Evolutionary conservation across 2,329 filamentous ascomycete species (phyloP), one percentile per base, ranked within the genome.

Genomic region (Penicillium hordei): DNA sequence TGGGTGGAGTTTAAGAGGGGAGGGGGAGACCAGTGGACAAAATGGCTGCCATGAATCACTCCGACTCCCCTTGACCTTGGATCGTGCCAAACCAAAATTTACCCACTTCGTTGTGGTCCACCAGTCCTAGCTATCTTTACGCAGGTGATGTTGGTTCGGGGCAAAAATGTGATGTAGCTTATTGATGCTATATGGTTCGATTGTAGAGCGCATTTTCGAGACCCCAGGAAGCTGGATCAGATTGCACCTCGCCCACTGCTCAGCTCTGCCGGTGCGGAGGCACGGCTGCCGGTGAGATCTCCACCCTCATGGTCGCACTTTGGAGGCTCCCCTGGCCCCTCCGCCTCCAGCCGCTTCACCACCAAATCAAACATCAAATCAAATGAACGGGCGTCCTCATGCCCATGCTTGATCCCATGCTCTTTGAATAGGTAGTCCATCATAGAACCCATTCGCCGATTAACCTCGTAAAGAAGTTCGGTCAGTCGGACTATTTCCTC

Each of bases 331-430:
- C 33, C 45, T 3, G 45, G 9, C 46, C 29, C 33, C 45, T 38
- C 33, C 31, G 33, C 45, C 33, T 48, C 45, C 45, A 48, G 31
- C 45, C 33, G 31, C 31, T 48, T 36, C 31, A 48, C 21, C 33
- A 48, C 45, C 45, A 48, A 48, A 48, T 53, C 46, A 43, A 57
- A 53, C 55, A 57, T 57, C 27, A 50, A 39, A 34, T 57, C 49
- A 42, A 57, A 57, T 4, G 55, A 57, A 19, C 29, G n/a, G 27
- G 48, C 34, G 21, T 48, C 49, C 40, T 34, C 19, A 31, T 33
- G 15, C 4, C 50, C 48, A 39, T 51, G 34, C 36, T 53, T 53
- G 33, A 50, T 33, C 13, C 23, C 50, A 25, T 58, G 44, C n/a
- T 50, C 34, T 38, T 44, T 45, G n/a, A 58, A 39, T 17, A 58